Conservation (phyloP, 768 basidiomycete genomes). For the Rossbeevera mucosa region DNA sequence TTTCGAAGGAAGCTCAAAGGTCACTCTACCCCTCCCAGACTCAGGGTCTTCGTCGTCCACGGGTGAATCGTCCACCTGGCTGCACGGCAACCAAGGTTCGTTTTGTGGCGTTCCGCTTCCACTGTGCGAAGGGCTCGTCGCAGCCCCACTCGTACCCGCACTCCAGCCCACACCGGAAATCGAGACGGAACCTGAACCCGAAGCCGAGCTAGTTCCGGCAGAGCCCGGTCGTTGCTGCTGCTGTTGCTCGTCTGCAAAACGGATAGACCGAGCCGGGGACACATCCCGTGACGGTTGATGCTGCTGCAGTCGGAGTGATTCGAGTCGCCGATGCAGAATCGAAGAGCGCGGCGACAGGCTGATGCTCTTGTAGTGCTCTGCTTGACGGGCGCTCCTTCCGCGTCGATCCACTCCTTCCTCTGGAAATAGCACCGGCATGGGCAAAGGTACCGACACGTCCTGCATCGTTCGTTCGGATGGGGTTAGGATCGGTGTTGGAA, state of each 20-base stretch:
- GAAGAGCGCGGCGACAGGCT: conserved; percentile 18
- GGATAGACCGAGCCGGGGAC: conserved; percentile 46
- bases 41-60: conserved; percentile 14
- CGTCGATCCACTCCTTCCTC: conserved; percentile 10
- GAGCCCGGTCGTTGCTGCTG: conserved; percentile 11
- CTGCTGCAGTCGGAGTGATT: conserved; percentile 22
- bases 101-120: conserved; percentile 15
- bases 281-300: conserved; percentile 32
- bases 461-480: not conserved
- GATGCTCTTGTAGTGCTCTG: conserved; percentile 10
- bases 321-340: conserved; percentile 27
- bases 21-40: conserved; percentile 12
- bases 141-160: not conserved
- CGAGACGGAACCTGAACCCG: not conserved
- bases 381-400: conserved; percentile 18
- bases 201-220: not conserved
- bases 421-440: not conserved
- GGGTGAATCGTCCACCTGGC: conserved; percentile 6
- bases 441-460: not conserved
- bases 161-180: not conserved
- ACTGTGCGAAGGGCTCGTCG: conserved; percentile 15
- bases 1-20: conserved; percentile 20
- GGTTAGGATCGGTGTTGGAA: not conserved
- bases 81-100: conserved; percentile 12
- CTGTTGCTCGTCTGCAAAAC: conserved; percentile 38